A percentile compares a stretch with the other conserved stretches of the same genome.
phyloP scores from a whole-genome alignment of 2,329 filamentous ascomycete species.

The Cladosporium velox region DNA sequence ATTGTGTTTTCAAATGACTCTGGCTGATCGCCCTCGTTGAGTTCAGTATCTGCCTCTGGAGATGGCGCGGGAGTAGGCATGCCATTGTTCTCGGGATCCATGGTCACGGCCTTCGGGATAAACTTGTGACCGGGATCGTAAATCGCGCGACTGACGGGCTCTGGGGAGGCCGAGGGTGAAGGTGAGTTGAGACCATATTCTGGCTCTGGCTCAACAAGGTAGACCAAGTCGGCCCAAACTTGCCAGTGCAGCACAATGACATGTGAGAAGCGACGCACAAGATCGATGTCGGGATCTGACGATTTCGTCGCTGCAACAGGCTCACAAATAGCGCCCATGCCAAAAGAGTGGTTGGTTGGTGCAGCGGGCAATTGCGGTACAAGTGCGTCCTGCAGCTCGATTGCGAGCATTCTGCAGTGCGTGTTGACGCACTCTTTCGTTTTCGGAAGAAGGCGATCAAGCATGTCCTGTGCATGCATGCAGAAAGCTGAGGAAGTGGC shows the following conservation, averaged over 20 bases:
- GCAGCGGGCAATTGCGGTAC: constrained; percentile 28
- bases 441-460: constrained; percentile 39
- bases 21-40: background rate
- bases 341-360: background rate
- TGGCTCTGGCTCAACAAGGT: constrained; percentile 43
- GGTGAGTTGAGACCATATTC: constrained; percentile 16
- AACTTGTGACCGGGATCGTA: constrained; percentile 35
- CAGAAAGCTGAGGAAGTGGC: constrained; percentile 33
- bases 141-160: constrained; percentile 34
- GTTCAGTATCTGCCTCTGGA: constrained; percentile 15
- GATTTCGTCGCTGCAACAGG: constrained; percentile 4
- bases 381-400: constrained; percentile 49
- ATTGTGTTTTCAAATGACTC: background rate
- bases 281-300: constrained; percentile 49
- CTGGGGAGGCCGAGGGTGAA: constrained; percentile 24
- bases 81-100: constrained; percentile 31
- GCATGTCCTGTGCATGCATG: constrained; percentile 33
- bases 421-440: constrained; percentile 38
- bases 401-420: constrained; percentile 41
- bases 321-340: constrained; percentile 21
- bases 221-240: constrained; percentile 78
- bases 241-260: constrained; percentile 86
- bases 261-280: constrained; percentile 78
- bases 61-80: constrained; percentile 26
- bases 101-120: constrained; percentile 34